Percentiles rank a stretch among this genome's conserved stretches.
These are phyloP conservation scores for Ophiostoma fasciatum DNA, from an alignment of 2,329 filamentous ascomycete species.

Conservation along the genomic window DNA sequence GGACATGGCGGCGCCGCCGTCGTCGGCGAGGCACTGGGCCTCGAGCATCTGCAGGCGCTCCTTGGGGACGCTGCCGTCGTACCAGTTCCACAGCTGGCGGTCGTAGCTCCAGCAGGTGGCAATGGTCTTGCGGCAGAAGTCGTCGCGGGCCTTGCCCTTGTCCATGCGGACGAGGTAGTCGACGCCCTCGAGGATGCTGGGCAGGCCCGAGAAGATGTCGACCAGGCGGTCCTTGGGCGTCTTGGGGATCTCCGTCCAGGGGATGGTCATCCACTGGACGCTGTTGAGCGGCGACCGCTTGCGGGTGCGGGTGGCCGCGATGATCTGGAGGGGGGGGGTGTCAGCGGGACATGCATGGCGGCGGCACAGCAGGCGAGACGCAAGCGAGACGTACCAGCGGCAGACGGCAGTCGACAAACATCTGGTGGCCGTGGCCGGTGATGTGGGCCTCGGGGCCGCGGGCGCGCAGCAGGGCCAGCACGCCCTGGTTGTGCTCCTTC, in stretches of 20 bases:
- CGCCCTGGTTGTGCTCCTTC: constrained; percentile 11
- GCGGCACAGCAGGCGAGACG: neutral
- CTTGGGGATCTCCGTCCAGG: constrained; percentile 11
- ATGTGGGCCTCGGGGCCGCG: constrained; percentile 11
- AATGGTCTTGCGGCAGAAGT: neutral
- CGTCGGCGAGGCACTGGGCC: neutral
- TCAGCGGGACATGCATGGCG: neutral
- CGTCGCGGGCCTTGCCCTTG: neutral
- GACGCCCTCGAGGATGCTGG: constrained; percentile 10
- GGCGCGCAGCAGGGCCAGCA: constrained; percentile 9
- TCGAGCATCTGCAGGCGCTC: constrained; percentile 5
- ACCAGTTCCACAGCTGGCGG: constrained; percentile 9
- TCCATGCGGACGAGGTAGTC: constrained; percentile 7
- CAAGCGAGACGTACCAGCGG: constrained; percentile 6
- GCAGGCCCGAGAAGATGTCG: constrained; percentile 12
- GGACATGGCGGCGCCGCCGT: neutral
- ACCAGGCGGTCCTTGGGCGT: constrained; percentile 11
- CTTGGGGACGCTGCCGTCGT: constrained; percentile 5
- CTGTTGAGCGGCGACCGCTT: constrained; percentile 9
- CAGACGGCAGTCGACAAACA: constrained; percentile 13
- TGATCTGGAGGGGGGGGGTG: constrained; percentile 10
- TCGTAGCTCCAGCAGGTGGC: constrained; percentile 7
- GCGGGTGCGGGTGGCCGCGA: constrained; percentile 7
- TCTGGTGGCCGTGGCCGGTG: constrained; percentile 10
- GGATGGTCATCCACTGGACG: constrained; percentile 12